Evolutionary conservation across 306 rosid species (phyloP).

Genomic region (Fragaria iinumae): DNA sequence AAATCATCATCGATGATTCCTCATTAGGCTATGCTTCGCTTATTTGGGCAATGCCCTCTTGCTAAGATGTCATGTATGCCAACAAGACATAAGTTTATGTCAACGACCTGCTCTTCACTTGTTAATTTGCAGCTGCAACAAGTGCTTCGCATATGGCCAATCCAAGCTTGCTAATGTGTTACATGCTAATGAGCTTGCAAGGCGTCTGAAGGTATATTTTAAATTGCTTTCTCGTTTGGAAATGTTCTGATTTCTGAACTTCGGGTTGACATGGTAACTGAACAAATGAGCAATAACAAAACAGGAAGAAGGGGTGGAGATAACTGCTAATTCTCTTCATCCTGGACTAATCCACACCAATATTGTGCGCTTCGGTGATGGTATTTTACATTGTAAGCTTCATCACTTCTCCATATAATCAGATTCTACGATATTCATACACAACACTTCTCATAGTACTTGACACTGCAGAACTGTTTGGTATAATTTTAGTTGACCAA

Average conservation of each 20-base stretch:
- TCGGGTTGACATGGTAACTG: no score
- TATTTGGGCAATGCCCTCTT: not conserved
- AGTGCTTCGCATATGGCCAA: constrained; percentile 62
- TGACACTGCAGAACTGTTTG: no score
- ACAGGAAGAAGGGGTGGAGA: constrained; percentile 25
- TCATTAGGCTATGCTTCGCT: not conserved
- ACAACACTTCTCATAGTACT: no score
- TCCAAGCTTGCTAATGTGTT: constrained; percentile 80
- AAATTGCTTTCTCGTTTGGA: no score
- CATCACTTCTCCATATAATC: no score
- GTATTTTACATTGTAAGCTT: constrained; percentile 6
- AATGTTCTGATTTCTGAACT: not conserved
- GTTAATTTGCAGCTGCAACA: constrained; percentile 42
- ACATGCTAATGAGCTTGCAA: constrained; percentile 77
- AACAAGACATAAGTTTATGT: not conserved
- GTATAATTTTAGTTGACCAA: no score
- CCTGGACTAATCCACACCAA: constrained; percentile 27
- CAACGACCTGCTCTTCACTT: not conserved
- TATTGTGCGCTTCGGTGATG: not conserved
- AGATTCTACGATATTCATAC: no score
- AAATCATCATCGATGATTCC: not conserved
- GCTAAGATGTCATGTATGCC: no score
- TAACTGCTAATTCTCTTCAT: constrained; percentile 30
- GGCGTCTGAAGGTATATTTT: constrained; percentile 61
- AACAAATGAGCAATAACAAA: not conserved